Conservation (phyloP, 768 basidiomycete genomes). For the Coprinopsis strossmayeri region DNA sequence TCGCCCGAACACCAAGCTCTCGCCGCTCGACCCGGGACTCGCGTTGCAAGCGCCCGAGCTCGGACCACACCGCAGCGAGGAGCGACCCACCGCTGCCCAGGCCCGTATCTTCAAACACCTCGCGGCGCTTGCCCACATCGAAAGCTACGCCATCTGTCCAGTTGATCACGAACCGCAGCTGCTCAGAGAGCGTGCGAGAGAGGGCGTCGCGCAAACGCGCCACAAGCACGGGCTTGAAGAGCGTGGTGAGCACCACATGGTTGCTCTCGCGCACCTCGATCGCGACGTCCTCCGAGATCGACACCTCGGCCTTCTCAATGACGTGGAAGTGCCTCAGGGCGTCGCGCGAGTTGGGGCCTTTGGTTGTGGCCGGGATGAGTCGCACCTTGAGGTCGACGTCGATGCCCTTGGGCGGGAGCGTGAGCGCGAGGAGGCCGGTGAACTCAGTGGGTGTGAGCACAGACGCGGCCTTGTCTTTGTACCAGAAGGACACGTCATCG, state of each 20-base stretch:
- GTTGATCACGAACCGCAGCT: slow-evolving; percentile 46
- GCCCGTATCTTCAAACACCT: slow-evolving; percentile 64
- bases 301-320: slow-evolving; percentile 48
- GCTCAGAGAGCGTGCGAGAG: slow-evolving; percentile 49
- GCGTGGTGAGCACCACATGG: slow-evolving; percentile 51
- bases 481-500: slow-evolving; percentile 68
- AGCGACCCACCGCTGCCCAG: slow-evolving; percentile 40
- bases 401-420: slow-evolving; percentile 59
- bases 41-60: slow-evolving; percentile 51
- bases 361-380: slow-evolving; percentile 46
- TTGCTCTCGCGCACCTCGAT: slow-evolving; percentile 55
- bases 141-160: slow-evolving; percentile 50
- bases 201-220: slow-evolving; percentile 53
- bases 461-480: slow-evolving; percentile 51
- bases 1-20: slow-evolving; percentile 42
- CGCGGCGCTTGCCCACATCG: slow-evolving; percentile 49
- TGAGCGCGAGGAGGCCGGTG: slow-evolving; percentile 56
- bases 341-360: slow-evolving; percentile 35
- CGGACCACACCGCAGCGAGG: slow-evolving; percentile 63
- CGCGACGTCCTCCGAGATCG: slow-evolving; percentile 50
- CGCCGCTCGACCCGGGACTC: slow-evolving; percentile 23
- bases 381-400: slow-evolving; percentile 64
- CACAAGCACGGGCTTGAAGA: slow-evolving; percentile 59
- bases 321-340: slow-evolving; percentile 44
- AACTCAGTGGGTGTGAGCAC: slow-evolving; percentile 48